Base-by-base conservation (phyloP, 2,329 filamentous ascomycete genomes). In the Graphiopsis chlorocephala region DNA sequence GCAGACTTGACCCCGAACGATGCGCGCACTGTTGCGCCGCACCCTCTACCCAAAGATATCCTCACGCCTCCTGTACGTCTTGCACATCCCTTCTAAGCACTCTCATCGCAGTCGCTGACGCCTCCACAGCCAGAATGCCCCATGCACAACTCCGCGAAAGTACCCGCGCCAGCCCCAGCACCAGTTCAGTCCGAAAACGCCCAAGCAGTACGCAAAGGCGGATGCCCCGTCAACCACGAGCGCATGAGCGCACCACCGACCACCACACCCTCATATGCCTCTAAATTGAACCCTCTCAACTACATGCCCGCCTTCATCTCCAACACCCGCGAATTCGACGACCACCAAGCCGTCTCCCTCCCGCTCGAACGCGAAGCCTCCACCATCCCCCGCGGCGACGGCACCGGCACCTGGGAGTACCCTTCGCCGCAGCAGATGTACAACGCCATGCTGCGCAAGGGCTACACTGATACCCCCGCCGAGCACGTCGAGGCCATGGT, bases 351-450 rank as follows among this genome's bases (percentile, higher is more conserved):
- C 4, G 79, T 90, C 28, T 82, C 84, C 26, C 86, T 99, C 0
- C 91, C 93, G 0, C 90, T 93, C 1, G 85, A 88, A 7, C 90
- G 95, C 71, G 93, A 97, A 78, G 81, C 85, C 31, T 96, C 92
- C 0, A 93, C 93, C 0, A 99, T 99, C 71, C 95, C 95, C n/a
- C 90, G 90, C 71, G 92, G 91, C 72, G 88, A 90, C 71, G 80
- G 79, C 66, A 85, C 87, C 56, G 84, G 88, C 61, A 96, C 91
- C 73, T 99, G 95, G 95, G 95, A 98, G 78, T 99, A 99, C 76
- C 95, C 95, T 0, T 97, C 93, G 0, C 94, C 95, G 0, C 95
- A 99, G 81, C 95, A 99, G 79, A 99, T 99, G 95, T 99, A 98
- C 84, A 98, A 99, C 74, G 95, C 95, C 8, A 90, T 99, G 80